Conservation (phyloP, 176 grass and related monocot species). For the Olyra latifolia region DNA sequence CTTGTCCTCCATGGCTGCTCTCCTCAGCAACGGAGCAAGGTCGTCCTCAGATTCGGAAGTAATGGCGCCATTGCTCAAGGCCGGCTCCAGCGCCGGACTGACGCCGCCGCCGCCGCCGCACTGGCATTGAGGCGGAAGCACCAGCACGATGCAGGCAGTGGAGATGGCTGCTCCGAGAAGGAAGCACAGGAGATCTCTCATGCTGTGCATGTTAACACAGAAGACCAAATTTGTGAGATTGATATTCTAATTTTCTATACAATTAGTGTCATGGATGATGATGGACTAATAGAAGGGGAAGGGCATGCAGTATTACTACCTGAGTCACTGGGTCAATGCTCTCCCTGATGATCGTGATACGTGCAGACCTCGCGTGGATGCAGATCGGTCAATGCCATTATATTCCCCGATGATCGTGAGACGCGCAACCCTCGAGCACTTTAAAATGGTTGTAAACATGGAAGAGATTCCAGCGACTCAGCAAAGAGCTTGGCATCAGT, state of each 20-base stretch:
- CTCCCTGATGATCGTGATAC: neutral
- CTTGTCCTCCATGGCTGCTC: slow-evolving; percentile 44
- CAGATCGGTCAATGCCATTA: too few relatives aligned
- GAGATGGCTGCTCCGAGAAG: neutral
- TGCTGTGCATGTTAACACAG: neutral
- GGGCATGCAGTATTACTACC: neutral
- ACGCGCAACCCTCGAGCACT: neutral
- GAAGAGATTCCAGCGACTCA: too few relatives aligned
- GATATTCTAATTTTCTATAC: neutral
- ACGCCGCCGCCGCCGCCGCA: neutral
- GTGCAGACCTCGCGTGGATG: too few relatives aligned
- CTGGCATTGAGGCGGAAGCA: neutral
- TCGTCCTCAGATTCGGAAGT: neutral
- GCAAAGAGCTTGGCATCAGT: too few relatives aligned
- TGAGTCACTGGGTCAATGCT: neutral
- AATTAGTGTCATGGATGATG: neutral
- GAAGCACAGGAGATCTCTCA: neutral
- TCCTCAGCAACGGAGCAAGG: slow-evolving; percentile 7
- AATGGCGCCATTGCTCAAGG: neutral
- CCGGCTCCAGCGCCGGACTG: neutral
- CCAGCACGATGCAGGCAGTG: neutral
- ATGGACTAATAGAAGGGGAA: too few relatives aligned
- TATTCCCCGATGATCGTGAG: too few relatives aligned
- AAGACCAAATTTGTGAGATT: neutral
- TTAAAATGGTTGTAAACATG: too few relatives aligned